phyloP scores from a whole-genome alignment of 106 monocot species.

The Allium cepa region DNA sequence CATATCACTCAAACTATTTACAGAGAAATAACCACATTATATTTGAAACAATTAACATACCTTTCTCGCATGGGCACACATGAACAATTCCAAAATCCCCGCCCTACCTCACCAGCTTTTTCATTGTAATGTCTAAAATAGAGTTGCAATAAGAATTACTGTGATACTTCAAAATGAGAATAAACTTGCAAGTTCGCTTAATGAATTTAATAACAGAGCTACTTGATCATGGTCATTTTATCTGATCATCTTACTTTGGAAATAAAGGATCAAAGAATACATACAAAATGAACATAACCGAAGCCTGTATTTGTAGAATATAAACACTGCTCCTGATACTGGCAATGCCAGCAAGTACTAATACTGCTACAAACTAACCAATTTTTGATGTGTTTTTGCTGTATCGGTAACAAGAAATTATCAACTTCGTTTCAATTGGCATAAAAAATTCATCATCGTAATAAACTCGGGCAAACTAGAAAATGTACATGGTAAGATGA shows the following conservation, averaged over 20 bases:
- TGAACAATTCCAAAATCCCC: conserved; percentile 99
- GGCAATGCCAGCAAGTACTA: conserved; percentile 46
- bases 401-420: conserved; percentile 4
- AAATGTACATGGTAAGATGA: not conserved
- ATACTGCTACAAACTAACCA: conserved; percentile 40
- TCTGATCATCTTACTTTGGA: too few species aligned
- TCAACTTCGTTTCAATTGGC: too few species aligned
- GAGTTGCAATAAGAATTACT: not conserved
- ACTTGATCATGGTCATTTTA: too few species aligned
- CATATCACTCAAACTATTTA: too few species aligned
- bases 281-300: conserved; percentile 36
- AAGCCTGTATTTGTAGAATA: conserved; percentile 96
- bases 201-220: not conserved
- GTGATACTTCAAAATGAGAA: not conserved
- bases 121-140: conserved; percentile 93
- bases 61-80: conserved; percentile 99
- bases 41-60: conserved; percentile 7
- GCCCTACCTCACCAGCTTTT: conserved; percentile 84
- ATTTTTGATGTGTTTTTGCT: conserved; percentile 50
- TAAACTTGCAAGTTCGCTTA: not conserved
- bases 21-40: not conserved
- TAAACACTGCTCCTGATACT: conserved; percentile 56
- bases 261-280: conserved; percentile 66
- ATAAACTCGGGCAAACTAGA: not conserved
- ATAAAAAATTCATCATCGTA: too few species aligned